phyloP scores from a whole-genome alignment of 1,284 basidiomycete genomes.

The Heterobasidion occidentale region DNA sequence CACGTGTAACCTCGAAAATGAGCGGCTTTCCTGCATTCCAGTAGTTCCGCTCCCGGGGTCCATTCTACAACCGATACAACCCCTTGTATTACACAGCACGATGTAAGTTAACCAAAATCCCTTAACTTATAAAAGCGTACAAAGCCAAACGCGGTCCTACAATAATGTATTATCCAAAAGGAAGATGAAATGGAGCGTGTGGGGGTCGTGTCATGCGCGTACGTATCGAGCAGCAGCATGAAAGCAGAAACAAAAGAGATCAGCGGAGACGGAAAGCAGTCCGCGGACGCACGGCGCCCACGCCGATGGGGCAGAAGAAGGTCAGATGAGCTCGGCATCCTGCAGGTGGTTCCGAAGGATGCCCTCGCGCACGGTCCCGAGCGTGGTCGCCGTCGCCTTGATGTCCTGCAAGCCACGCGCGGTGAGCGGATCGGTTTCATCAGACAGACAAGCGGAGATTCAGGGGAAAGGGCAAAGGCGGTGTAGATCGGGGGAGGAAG shows the following conservation, averaged over 20 bases:
- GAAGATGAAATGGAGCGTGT: too few species aligned
- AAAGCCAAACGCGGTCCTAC: too few species aligned
- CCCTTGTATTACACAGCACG: too few species aligned
- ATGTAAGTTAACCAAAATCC: too few species aligned
- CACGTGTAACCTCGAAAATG: too few species aligned
- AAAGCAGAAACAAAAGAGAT: neutral
- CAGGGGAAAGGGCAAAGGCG: neutral
- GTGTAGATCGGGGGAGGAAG: neutral
- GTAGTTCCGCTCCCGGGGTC: too few species aligned
- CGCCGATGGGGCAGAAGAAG: neutral
- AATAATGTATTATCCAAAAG: too few species aligned
- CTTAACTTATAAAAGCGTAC: too few species aligned
- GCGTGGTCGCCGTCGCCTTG: conserved; percentile 53
- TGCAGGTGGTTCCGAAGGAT: conserved; percentile 46
- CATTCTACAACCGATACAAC: too few species aligned
- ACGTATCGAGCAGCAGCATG: too few species aligned
- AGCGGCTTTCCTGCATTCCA: too few species aligned
- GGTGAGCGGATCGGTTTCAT: neutral
- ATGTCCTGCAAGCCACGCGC: conserved; percentile 41
- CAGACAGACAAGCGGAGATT: neutral
- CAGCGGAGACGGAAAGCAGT: neutral
- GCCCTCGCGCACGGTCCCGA: conserved; percentile 40
- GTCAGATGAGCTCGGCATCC: conserved; percentile 43
- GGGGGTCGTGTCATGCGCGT: too few species aligned
- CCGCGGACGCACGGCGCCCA: neutral